These are phyloP conservation scores for Westerdykella sp. DNA, from an alignment of 2,329 filamentous ascomycete species.

Conservation along the genomic window DNA sequence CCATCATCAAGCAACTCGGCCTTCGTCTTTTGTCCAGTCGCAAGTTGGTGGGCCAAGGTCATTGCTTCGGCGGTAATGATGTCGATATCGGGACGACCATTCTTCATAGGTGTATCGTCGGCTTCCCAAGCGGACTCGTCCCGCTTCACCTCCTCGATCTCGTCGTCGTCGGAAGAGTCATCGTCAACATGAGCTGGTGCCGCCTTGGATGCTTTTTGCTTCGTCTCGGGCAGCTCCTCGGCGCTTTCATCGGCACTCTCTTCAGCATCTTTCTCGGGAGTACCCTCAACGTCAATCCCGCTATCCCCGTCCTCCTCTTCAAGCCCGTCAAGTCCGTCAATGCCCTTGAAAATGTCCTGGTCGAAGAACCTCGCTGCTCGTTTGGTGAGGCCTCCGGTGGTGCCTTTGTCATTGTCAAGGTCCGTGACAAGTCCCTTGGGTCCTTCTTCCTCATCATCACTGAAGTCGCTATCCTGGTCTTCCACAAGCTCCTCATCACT, in stretches of 20 bases:
- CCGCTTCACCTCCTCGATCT: slow-evolving; percentile 59
- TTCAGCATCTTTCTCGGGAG: slow-evolving; percentile 11
- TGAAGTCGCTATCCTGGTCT: slow-evolving; percentile 58
- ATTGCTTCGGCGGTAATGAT: slow-evolving; percentile 99
- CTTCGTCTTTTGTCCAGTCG: slow-evolving; percentile 73
- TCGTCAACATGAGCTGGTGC: slow-evolving; percentile 16
- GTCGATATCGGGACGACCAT: slow-evolving; percentile 75
- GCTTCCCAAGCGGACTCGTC: slow-evolving; percentile 60
- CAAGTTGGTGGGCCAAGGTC: slow-evolving; percentile 89
- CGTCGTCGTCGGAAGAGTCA: slow-evolving; percentile 30
- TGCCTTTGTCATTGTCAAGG: slow-evolving; percentile 50
- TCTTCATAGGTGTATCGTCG: slow-evolving; percentile 55
- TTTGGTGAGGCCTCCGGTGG: slow-evolving; percentile 64
- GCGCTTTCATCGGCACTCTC: slow-evolving; percentile 17
- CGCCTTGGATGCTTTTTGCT: slow-evolving; percentile 15
- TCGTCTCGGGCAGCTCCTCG: slow-evolving; percentile 12
- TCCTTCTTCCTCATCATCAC: slow-evolving; percentile 51
- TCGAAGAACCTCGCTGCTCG: slow-evolving; percentile 85
- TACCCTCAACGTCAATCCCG: slow-evolving; percentile 34
- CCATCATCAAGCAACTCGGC: slow-evolving; percentile 80
- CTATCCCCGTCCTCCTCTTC: slow-evolving; percentile 42
- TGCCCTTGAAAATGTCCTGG: slow-evolving; percentile 86
- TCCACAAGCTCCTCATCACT: slow-evolving; percentile 54
- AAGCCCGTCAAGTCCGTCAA: slow-evolving; percentile 60
- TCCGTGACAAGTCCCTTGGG: slow-evolving; percentile 55